Evolutionary conservation across 768 basidiomycete genomes (phyloP), one percentile per base, ranked within the genome.

Genomic region (Mycena rebaudengoi): DNA sequence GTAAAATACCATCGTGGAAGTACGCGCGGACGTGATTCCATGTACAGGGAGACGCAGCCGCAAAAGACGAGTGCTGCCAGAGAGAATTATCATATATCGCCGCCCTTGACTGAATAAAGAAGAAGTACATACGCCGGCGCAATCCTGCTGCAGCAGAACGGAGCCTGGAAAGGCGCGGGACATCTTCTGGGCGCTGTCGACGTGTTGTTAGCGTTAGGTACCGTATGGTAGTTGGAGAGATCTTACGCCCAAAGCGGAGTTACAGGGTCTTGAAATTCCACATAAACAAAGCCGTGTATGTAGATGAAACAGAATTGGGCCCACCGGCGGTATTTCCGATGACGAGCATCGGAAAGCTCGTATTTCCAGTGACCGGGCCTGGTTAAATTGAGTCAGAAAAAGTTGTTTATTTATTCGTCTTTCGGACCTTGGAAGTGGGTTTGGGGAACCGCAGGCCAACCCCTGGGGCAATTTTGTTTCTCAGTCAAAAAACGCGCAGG

Each of bases 81-180:
- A 14, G 25, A 7, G 18, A 4, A 18, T 14, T 7, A 20, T 5
- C 18, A 13, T 45, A n/a, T 44, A 44, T 30, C 55, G 3, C 7
- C 23, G 23, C 2, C 1, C 23, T 44, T 8, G 12, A n/a, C 18
- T 5, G 12, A 5, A 35, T 3, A 33, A 28, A 46, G 8, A 12
- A 25, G 69, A 8, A n/a, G n/a, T n/a, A n/a, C 76, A 25, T 69
- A 83, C 81, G 7, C 82, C 80, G 11, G 76, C 66, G 10, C 79
- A 80, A 25, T 82, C 78, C 59, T 82, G 80, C 7, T 78, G 80
- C 20, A 83, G 68, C 13, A 83, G 78, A 16, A 79, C 76, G 4
- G 81, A 78, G n/a, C 68, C 70, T 3, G 71, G 62, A 67, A 82
- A 83, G 7, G 75, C 74, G 43, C 69, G 60, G 0, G 79, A 77